phyloP scores from a whole-genome alignment of 345 rosid genomes.

The Citropsis articulata region DNA sequence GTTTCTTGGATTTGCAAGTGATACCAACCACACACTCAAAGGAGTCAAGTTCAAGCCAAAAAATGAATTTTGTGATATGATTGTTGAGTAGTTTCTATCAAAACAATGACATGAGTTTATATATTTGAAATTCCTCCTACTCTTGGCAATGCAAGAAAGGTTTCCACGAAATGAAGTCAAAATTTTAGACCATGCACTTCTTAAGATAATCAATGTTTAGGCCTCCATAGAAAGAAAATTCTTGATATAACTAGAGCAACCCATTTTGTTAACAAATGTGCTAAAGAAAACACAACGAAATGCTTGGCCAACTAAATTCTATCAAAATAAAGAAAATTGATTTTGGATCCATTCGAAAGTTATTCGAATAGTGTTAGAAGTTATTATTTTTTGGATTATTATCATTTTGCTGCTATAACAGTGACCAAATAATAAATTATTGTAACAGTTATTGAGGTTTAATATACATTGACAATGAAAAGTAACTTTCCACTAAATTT shows the following conservation, averaged over 20 bases:
- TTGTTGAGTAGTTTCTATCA: constrained; percentile 3
- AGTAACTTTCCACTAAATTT: too few relatives aligned
- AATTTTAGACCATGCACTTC: neutral
- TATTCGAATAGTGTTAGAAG: neutral
- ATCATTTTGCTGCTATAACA: too few relatives aligned
- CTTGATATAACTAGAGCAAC: neutral
- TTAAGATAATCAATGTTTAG: neutral
- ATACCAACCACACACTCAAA: neutral
- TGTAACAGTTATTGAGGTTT: too few relatives aligned
- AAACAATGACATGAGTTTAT: constrained; percentile 9
- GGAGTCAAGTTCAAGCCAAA: neutral
- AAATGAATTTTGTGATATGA: neutral
- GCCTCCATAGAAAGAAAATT: neutral
- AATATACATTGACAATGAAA: too few relatives aligned
- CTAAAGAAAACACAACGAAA: neutral
- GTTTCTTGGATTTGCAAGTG: neutral
- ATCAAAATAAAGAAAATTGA: neutral
- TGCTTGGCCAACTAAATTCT: neutral
- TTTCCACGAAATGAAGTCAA: constrained; percentile 9
- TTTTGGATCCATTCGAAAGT: neutral
- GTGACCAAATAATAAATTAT: too few relatives aligned
- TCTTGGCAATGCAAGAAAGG: neutral
- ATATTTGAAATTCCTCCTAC: neutral
- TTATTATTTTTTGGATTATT: too few relatives aligned
- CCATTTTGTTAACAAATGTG: neutral